Conservation (phyloP, 306 rosid genomes). For the Phaseolus lunatus region DNA sequence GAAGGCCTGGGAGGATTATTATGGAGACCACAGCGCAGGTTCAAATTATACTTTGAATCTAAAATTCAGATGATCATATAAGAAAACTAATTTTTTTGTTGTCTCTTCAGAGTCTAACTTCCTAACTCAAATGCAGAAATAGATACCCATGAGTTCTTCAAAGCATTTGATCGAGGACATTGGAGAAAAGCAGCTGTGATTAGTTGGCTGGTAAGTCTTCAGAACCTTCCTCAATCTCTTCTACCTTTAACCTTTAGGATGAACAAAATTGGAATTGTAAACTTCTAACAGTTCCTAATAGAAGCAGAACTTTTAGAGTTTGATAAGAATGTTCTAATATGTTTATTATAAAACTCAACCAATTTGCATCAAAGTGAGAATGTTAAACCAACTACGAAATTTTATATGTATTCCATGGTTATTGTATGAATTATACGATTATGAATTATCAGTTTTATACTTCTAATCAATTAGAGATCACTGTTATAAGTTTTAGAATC, state of each 20-base stretch:
- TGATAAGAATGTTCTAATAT: too few relatives aligned
- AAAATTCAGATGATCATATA: constrained; percentile 24
- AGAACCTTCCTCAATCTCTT: constrained; percentile 11
- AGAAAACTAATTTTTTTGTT: constrained; percentile 35
- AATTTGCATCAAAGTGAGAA: not conserved
- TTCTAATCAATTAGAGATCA: too few relatives aligned
- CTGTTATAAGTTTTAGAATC: too few relatives aligned
- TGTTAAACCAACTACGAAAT: not conserved
- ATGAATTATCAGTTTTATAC: too few relatives aligned
- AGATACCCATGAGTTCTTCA: constrained; percentile 51
- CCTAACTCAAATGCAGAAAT: constrained; percentile 28
- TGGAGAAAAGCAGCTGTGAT: constrained; percentile 79
- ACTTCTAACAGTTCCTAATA: not conserved
- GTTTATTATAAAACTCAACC: too few relatives aligned
- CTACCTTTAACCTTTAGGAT: constrained; percentile 2
- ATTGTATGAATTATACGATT: too few relatives aligned
- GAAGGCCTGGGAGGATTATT: constrained; percentile 73
- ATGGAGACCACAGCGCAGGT: not conserved
- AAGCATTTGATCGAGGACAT: constrained; percentile 54
- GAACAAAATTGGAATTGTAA: not conserved
- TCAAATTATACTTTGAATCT: constrained; percentile 46
- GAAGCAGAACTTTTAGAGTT: not conserved
- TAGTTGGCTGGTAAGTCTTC: constrained; percentile 64
- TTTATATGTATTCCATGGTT: not conserved
- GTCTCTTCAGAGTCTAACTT: constrained; percentile 8